These are phyloP conservation scores for Diaporthe amygdali DNA, from an alignment of 2,329 filamentous ascomycete species.

Conservation along the genomic window DNA sequence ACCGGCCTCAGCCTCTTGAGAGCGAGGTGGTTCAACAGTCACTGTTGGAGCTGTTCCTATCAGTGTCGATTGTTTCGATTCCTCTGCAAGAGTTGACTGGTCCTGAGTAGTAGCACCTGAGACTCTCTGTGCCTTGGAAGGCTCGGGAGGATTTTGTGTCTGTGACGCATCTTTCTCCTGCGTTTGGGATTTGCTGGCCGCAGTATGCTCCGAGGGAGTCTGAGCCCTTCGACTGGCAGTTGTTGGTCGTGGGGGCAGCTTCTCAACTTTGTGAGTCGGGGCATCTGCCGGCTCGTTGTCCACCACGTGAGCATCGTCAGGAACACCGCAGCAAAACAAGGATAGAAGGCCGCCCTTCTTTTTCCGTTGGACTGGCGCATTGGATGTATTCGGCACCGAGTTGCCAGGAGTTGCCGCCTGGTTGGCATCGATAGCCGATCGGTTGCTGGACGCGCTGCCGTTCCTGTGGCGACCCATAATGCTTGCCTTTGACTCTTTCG, in stretches of 20 bases:
- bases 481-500: slow-evolving; percentile 70
- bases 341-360: slow-evolving; percentile 62
- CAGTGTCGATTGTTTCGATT: slow-evolving; percentile 52
- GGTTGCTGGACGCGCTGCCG: slow-evolving; percentile 71
- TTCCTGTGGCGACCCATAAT: slow-evolving; percentile 68
- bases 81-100: slow-evolving; percentile 48
- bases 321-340: slow-evolving; percentile 71
- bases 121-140: slow-evolving; percentile 47
- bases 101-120: slow-evolving; percentile 54
- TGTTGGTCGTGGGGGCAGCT: slow-evolving; percentile 57
- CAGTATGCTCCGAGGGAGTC: slow-evolving; percentile 57
- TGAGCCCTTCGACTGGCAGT: slow-evolving; percentile 60
- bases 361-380: slow-evolving; percentile 52
- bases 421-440: slow-evolving; percentile 59
- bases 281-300: slow-evolving; percentile 60
- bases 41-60: slow-evolving; percentile 44
- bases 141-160: slow-evolving; percentile 40
- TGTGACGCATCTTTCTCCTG: slow-evolving; percentile 55
- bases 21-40: slow-evolving; percentile 45
- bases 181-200: slow-evolving; percentile 45
- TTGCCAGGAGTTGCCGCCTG: slow-evolving; percentile 54
- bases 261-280: slow-evolving; percentile 60
- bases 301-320: slow-evolving; percentile 61
- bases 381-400: slow-evolving; percentile 58
- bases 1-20: slow-evolving; percentile 22